These are phyloP conservation scores for Aureobasidium mangrovei DNA, from an alignment of 2,329 filamentous ascomycete species.

Conservation along the genomic window DNA sequence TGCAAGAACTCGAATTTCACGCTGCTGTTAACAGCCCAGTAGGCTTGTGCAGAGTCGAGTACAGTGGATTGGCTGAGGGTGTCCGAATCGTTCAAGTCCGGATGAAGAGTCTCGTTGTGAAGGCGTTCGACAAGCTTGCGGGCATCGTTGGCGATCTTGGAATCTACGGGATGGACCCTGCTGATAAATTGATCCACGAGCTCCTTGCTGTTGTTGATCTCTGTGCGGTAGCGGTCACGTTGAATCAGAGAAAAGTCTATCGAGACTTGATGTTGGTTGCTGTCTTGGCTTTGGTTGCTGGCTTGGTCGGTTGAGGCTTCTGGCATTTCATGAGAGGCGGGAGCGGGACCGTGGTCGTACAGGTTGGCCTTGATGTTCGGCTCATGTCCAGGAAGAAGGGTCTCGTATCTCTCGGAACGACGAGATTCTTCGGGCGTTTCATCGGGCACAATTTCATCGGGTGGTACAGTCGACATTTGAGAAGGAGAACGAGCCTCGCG, in stretches of 20 bases:
- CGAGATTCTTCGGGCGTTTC: conserved; percentile 27
- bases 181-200: conserved; percentile 21
- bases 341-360: too few relatives aligned
- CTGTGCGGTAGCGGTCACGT: conserved; percentile 24
- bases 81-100: conserved; percentile 28
- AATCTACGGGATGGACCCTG: conserved; percentile 5
- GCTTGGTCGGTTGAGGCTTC: too few relatives aligned
- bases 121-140: conserved; percentile 19
- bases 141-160: background rate
- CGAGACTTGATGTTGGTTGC: conserved; percentile 20
- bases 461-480: conserved; percentile 20
- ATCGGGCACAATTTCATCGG: conserved; percentile 19
- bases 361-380: background rate
- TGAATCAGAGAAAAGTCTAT: conserved; percentile 24
- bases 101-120: conserved; percentile 17
- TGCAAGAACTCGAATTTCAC: conserved; percentile 31
- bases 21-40: conserved; percentile 29
- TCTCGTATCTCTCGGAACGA: conserved; percentile 27
- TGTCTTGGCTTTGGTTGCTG: too few relatives aligned
- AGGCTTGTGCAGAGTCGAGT: conserved; percentile 21
- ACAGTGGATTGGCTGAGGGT: conserved; percentile 23
- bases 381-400: conserved; percentile 23
- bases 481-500: conserved; percentile 26
- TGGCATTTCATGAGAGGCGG: too few relatives aligned
- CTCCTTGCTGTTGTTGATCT: conserved; percentile 18